Evolutionary conservation across 331 rosid species (phyloP).

Genomic region (Arachis monticola): DNA sequence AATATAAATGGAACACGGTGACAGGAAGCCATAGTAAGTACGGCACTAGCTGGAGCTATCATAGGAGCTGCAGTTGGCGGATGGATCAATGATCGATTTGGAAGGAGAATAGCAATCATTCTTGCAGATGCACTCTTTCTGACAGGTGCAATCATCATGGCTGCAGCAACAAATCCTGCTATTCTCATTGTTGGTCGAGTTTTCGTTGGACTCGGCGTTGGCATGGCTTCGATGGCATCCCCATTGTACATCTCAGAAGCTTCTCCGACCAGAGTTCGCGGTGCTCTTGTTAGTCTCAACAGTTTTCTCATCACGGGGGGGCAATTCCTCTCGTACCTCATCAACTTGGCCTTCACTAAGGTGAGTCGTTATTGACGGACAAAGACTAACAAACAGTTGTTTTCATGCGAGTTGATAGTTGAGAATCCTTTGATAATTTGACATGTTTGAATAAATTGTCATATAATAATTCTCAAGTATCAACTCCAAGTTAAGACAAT

Average conservation of each 20-base stretch:
- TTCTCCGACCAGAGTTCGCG: conserved; percentile 63
- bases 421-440: no score
- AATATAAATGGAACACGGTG: neutral
- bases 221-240: conserved; percentile 70
- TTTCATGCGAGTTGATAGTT: no score
- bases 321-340: conserved; percentile 60
- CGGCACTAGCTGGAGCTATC: conserved; percentile 63
- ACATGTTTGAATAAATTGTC: no score
- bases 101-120: conserved; percentile 50
- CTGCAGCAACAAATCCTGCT: conserved; percentile 36
- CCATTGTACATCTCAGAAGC: conserved; percentile 70
- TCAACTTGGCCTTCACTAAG: conserved; percentile 64
- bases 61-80: conserved; percentile 66
- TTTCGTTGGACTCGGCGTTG: conserved; percentile 65
- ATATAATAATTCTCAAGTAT: no score
- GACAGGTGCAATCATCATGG: conserved; percentile 52
- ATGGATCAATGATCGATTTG: conserved; percentile 57
- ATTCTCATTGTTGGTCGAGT: conserved; percentile 50
- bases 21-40: conserved; percentile 62
- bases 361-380: neutral
- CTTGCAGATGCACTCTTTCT: conserved; percentile 55
- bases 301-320: conserved; percentile 68
- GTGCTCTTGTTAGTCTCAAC: conserved; percentile 68
- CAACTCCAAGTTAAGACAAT: no score
- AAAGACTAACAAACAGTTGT: no score